phyloP scores from a whole-genome alignment of 78 protist species.

The Cavenderia fasciculata region DNA sequence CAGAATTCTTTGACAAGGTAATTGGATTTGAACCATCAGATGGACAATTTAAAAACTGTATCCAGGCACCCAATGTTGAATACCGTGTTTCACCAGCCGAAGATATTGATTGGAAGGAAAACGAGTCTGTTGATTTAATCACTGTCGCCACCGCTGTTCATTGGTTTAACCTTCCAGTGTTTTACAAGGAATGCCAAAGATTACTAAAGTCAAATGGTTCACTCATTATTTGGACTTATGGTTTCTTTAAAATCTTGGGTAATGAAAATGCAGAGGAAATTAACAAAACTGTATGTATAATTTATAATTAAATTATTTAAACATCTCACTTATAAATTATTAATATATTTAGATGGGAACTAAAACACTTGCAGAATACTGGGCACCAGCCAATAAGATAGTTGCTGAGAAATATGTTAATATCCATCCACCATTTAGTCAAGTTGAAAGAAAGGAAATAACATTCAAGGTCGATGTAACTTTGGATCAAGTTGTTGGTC shows the following conservation, averaged over 20 bases:
- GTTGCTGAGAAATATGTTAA: conserved; percentile 25
- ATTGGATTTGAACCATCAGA: conserved; percentile 47
- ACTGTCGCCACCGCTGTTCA: conserved; percentile 57
- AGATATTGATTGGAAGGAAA: not conserved
- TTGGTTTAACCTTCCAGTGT: conserved; percentile 51
- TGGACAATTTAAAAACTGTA: conserved; percentile 18
- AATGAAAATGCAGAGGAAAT: conserved; percentile 11
- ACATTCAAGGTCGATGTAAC: conserved; percentile 10
- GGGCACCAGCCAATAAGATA: conserved; percentile 33
- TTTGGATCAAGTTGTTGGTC: conserved; percentile 20
- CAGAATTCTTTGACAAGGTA: conserved; percentile 16
- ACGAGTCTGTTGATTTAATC: conserved; percentile 18
- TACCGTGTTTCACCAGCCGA: conserved; percentile 54
- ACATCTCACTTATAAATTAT: too few species aligned
- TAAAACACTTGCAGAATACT: conserved; percentile 11
- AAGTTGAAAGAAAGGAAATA: conserved; percentile 11
- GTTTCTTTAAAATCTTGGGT: not conserved
- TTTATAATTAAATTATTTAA: not conserved
- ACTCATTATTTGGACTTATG: conserved; percentile 23
- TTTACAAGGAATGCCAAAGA: not conserved
- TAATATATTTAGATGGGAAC: not conserved
- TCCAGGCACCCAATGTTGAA: conserved; percentile 2
- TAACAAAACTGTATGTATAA: conserved; percentile 3
- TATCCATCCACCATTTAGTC: conserved; percentile 49
- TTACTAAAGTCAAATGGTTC: too few species aligned